Evolutionary conservation across 202 grass and related monocot species (phyloP).

Genomic region (Schoenoplectus triqueter): DNA sequence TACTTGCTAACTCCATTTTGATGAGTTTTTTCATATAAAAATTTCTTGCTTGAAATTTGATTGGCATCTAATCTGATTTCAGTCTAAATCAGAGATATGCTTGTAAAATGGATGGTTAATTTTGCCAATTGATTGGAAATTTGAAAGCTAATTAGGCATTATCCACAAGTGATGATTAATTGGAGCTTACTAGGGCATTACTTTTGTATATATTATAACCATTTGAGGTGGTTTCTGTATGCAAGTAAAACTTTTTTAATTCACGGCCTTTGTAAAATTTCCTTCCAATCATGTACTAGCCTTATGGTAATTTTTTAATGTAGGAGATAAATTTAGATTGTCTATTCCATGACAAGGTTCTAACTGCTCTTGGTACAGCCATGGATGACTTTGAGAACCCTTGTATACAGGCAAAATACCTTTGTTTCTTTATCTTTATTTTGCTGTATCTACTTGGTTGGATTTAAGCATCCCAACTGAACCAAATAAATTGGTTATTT

Average conservation of each 20-base stretch:
- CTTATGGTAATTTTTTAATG: neutral
- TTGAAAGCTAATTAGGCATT: constrained; percentile 1
- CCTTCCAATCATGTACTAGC: neutral
- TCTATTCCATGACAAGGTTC: constrained; percentile 55
- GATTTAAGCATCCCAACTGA: constrained; percentile 7
- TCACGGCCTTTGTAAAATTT: neutral
- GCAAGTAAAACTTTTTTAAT: neutral
- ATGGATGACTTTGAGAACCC: constrained; percentile 92
- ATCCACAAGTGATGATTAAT: neutral
- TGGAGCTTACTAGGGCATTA: neutral
- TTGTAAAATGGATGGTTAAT: neutral
- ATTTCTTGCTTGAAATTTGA: neutral
- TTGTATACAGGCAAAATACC: constrained; percentile 72
- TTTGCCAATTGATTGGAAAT: neutral
- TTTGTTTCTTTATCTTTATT: constrained; percentile 5
- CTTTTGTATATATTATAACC: neutral
- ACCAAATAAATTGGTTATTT: neutral
- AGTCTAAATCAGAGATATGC: neutral
- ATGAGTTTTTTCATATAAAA: neutral
- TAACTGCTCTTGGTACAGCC: constrained; percentile 61
- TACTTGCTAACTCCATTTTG: too few species aligned
- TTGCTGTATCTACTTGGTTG: neutral
- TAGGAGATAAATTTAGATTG: constrained; percentile 56
- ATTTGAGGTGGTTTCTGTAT: neutral
- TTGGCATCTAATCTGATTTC: neutral